phyloP scores from a whole-genome alignment of 495 filamentous ascomycete species.

The Lophiotrema nucula region DNA sequence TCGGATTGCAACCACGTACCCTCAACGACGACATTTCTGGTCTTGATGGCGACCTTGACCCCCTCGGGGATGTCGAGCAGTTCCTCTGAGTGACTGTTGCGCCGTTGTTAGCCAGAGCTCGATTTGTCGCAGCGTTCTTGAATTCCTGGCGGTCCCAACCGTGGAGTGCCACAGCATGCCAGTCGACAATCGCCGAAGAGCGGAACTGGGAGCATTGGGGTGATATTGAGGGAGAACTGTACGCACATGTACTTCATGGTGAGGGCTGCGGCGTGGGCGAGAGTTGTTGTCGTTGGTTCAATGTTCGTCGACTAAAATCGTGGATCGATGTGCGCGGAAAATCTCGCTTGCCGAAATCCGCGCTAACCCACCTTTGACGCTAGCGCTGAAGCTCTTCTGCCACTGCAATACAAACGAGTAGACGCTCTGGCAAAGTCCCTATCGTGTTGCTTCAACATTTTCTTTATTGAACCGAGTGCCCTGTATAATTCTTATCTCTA shows the following conservation, averaged over 20 bases:
- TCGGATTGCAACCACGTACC: slow-evolving; percentile 80
- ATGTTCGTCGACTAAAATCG: slow-evolving; percentile 5
- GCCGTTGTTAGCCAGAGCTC: slow-evolving; percentile 21
- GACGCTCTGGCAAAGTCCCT: too few species aligned
- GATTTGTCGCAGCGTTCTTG: not conserved
- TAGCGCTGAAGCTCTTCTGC: too few species aligned
- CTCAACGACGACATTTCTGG: slow-evolving; percentile 90
- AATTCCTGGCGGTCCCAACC: too few species aligned
- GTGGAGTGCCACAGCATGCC: too few species aligned
- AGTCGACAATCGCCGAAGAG: too few species aligned
- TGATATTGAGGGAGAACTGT: too few species aligned
- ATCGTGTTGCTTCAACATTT: too few species aligned
- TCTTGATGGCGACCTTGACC: slow-evolving; percentile 91
- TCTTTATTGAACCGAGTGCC: too few species aligned
- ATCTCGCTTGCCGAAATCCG: slow-evolving; percentile 17
- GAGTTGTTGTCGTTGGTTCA: slow-evolving; percentile 22
- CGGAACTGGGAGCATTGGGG: too few species aligned
- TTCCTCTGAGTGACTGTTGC: slow-evolving; percentile 95
- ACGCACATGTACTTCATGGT: slow-evolving; percentile 37
- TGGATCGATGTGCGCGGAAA: slow-evolving; percentile 13
- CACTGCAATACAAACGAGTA: too few species aligned
- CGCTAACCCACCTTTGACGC: slow-evolving; percentile 1
- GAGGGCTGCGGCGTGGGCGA: slow-evolving; percentile 16
- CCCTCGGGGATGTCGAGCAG: slow-evolving; percentile 89
- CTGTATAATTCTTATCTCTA: too few species aligned